Evolutionary conservation across 495 filamentous ascomycete species (phyloP), one percentile per base, ranked within the genome.

Genomic region (Niebla homalea): DNA sequence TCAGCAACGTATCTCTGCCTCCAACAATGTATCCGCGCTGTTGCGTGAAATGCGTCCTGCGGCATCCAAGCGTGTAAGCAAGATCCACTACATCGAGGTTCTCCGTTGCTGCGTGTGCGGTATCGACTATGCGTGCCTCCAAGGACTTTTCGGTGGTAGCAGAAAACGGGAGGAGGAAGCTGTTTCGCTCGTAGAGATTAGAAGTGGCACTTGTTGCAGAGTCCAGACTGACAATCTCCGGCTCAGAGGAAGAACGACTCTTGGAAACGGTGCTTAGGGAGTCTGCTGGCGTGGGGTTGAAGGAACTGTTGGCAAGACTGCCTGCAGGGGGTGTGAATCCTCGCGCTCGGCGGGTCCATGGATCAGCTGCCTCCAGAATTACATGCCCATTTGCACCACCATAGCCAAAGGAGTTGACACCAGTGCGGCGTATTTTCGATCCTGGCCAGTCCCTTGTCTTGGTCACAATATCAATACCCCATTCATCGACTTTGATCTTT

Each of bases 381-480:
- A 64, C 67, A 52, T 75, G 71, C 1, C 67, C 67, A 48, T 77
- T 77, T 2, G 70, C 54, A 4, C 75, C 75, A 0, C 74, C 74
- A 36, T 69, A 69, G 1, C 70, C 74, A 48, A 71, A 72, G 14
- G 62, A 70, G 55, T 71, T 74, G 10, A 75, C 59, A 22, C 66
- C 64, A 3, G 53, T 60, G 2, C 58, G 46, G 11, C 61, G 55
- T 22, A 63, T 43, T 5, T 47, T 39, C 16, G 39, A 19, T 12
- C 49, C 46, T 1, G 63, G 63, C 48, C 58, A 63, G 1, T 51
- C 43, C 0, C 43, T 50, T 2, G 65, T 49, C 26, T 66, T 63
- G n/a, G 52, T 61, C 37, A 64, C 65, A 36, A 63, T 53, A 38
- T 50, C 21, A 32, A 32, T 32, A 32, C 29, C 29, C 29, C 29